Evolutionary conservation across 768 basidiomycete genomes (phyloP).

Genomic region (Hydnomerulius pinastri): DNA sequence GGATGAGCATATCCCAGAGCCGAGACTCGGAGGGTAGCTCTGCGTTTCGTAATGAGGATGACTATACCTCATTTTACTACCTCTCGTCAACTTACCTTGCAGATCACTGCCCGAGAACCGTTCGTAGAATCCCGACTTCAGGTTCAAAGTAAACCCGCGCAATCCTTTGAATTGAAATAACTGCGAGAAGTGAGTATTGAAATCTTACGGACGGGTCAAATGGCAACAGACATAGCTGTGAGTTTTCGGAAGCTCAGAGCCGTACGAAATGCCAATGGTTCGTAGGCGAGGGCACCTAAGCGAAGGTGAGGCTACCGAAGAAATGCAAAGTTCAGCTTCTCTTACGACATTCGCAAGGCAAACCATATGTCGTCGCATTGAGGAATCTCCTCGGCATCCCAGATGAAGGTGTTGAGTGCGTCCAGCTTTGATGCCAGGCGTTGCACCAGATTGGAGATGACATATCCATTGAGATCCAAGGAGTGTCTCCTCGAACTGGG

Average conservation of each 20-base stretch:
- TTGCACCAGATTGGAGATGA: conserved; percentile 54
- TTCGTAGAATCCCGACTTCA: conserved; percentile 65
- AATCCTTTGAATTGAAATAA: conserved; percentile 70
- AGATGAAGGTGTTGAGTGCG: conserved; percentile 64
- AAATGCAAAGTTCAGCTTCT: neutral
- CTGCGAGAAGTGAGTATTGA: conserved; percentile 35
- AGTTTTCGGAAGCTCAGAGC: conserved; percentile 54
- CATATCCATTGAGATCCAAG: conserved; percentile 20
- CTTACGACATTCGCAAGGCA: conserved; percentile 66
- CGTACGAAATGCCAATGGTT: conserved; percentile 63
- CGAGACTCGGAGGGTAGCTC: conserved; percentile 25
- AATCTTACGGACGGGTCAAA: neutral
- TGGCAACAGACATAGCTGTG: conserved; percentile 61
- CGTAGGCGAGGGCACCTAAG: conserved; percentile 66
- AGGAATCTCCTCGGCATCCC: conserved; percentile 69
- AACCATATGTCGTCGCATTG: conserved; percentile 81
- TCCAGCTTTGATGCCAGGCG: conserved; percentile 57
- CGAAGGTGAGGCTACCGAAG: neutral
- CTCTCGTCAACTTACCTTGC: conserved; percentile 46
- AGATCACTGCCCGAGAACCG: conserved; percentile 52
- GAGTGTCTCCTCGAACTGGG: conserved; percentile 30
- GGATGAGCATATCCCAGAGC: conserved; percentile 73
- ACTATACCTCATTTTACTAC: neutral
- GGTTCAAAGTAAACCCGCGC: conserved; percentile 57
- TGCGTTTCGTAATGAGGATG: conserved; percentile 18